Evolutionary conservation across 1,284 basidiomycete genomes (phyloP).

Genomic region (Ustilago hordei): DNA sequence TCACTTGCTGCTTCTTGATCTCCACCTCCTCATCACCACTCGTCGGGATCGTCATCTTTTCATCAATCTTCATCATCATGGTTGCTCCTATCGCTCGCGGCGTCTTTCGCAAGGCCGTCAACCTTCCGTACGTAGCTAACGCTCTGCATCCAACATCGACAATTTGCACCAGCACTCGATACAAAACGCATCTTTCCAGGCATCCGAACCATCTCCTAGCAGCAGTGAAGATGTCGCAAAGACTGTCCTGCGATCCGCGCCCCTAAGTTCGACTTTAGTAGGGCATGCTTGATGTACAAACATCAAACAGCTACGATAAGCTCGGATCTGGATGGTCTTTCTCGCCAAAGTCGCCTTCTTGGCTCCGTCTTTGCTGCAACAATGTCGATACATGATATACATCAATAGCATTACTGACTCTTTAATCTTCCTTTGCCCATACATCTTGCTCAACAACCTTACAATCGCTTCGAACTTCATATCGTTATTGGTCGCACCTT

Average conservation of each 20-base stretch:
- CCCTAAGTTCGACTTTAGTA: background rate
- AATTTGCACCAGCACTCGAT: conserved; percentile 1
- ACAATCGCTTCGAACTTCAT: background rate
- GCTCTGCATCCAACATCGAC: conserved; percentile 4
- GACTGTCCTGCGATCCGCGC: background rate
- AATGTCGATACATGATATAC: background rate
- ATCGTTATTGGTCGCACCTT: background rate
- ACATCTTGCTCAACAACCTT: background rate
- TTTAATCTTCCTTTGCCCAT: background rate
- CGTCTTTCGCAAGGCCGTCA: conserved; percentile 74
- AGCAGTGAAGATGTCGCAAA: background rate
- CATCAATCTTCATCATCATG: conserved; percentile 40
- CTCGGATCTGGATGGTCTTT: background rate
- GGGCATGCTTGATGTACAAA: background rate
- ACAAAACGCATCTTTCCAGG: background rate
- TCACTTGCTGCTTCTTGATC: conserved; percentile 13
- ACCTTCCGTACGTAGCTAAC: conserved; percentile 73
- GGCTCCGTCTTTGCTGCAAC: background rate
- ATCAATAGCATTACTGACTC: conserved; percentile 13
- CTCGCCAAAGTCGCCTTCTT: background rate
- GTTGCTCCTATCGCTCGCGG: conserved; percentile 56
- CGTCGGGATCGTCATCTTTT: conserved; percentile 29
- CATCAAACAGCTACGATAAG: background rate
- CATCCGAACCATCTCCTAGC: background rate
- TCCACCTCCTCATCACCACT: conserved; percentile 33